Evolutionary conservation across 768 basidiomycete genomes (phyloP).

Genomic region (Calvatia gigantea): DNA sequence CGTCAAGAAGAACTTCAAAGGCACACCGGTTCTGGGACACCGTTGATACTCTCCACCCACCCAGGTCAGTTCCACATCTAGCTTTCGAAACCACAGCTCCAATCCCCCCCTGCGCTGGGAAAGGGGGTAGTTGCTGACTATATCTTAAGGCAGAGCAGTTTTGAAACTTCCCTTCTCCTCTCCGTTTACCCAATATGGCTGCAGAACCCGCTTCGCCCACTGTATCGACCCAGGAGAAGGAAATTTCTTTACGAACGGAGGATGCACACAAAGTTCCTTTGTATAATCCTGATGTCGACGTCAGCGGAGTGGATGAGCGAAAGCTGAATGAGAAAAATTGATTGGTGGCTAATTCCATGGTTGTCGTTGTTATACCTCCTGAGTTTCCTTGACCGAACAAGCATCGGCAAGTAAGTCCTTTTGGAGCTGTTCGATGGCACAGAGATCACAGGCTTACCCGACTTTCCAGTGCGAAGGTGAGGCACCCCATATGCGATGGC

Average conservation of each 20-base stretch:
- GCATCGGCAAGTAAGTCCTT: conserved; percentile 44
- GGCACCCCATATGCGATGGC: not conserved
- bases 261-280: conserved; percentile 6
- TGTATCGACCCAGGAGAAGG: conserved; percentile 5
- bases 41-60: not conserved
- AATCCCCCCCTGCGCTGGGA: not conserved
- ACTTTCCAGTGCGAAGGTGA: conserved; percentile 41
- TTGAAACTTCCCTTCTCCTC: not conserved
- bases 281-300: conserved; percentile 10
- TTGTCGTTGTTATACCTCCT: conserved; percentile 72
- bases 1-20: not conserved
- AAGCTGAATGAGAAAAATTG: conserved; percentile 70
- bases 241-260: not conserved
- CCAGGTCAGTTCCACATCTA: not conserved
- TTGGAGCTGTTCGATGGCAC: conserved; percentile 12
- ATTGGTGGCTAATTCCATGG: conserved; percentile 66
- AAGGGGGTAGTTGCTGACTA: not conserved
- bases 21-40: not conserved
- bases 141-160: not conserved
- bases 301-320: conserved; percentile 45
- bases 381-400: conserved; percentile 57
- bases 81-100: not conserved
- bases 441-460: conserved; percentile 13
- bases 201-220: not conserved
- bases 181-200: not conserved